Evolutionary conservation across 2,329 filamentous ascomycete species (phyloP).

Genomic region (Hypoxylon sp.): DNA sequence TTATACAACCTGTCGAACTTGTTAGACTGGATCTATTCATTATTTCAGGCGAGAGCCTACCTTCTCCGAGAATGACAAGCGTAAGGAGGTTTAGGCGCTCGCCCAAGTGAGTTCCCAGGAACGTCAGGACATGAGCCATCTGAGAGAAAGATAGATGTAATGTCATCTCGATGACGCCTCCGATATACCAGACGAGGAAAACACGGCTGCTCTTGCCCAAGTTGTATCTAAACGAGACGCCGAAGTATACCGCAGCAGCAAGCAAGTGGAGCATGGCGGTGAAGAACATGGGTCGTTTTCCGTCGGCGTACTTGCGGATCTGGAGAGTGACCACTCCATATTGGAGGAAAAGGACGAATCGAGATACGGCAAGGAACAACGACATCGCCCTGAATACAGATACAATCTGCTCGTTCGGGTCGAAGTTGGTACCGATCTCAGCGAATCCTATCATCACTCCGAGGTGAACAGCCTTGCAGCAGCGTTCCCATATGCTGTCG

Average conservation of each 20-base stretch:
- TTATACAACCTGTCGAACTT: constrained; percentile 60
- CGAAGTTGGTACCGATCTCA: constrained; percentile 65
- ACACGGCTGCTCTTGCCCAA: constrained; percentile 52
- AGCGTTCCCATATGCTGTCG: constrained; percentile 73
- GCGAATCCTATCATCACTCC: constrained; percentile 75
- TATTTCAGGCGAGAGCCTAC: constrained; percentile 45
- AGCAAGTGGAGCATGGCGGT: constrained; percentile 55
- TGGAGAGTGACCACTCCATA: constrained; percentile 63
- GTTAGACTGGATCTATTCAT: constrained; percentile 15
- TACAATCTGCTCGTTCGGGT: constrained; percentile 54
- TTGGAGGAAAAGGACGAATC: constrained; percentile 65
- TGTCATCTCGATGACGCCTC: constrained; percentile 66
- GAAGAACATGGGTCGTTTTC: constrained; percentile 53
- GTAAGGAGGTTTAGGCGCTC: constrained; percentile 74
- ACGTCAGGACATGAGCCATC: constrained; percentile 67
- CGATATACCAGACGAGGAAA: constrained; percentile 64
- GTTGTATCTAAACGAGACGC: constrained; percentile 57
- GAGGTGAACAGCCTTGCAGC: constrained; percentile 70
- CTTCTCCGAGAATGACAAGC: constrained; percentile 75
- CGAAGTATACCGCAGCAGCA: constrained; percentile 57
- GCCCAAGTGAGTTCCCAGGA: constrained; percentile 73
- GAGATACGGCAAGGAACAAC: constrained; percentile 64
- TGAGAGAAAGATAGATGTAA: constrained; percentile 66
- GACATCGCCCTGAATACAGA: constrained; percentile 58
- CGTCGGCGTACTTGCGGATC: constrained; percentile 56